Conservation (phyloP, 2,329 filamentous ascomycete genomes). For the Cladosporium sp. region DNA sequence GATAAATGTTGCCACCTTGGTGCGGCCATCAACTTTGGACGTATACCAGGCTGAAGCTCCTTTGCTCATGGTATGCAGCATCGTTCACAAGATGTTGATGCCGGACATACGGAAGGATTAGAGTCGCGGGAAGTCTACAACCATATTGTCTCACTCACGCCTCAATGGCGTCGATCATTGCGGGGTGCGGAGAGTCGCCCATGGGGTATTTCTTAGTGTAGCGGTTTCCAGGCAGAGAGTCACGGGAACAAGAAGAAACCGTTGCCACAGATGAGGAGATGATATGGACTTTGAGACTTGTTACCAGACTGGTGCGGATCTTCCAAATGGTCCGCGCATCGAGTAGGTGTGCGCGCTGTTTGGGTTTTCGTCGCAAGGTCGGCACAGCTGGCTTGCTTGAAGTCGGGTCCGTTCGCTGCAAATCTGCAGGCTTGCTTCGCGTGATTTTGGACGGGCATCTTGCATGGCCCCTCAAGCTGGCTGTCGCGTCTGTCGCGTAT, state of each 20-base stretch:
- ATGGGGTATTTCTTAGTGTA: slow-evolving; percentile 3
- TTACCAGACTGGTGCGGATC: background rate
- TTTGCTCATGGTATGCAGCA: background rate
- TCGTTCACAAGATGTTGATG: background rate
- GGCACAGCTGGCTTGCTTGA: background rate
- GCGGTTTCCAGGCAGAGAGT: background rate
- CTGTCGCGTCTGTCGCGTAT: background rate
- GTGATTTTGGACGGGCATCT: background rate
- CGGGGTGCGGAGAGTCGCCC: slow-evolving; percentile 14
- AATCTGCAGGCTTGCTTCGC: background rate
- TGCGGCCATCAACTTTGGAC: background rate
- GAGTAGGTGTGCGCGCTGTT: background rate
- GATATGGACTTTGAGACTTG: background rate
- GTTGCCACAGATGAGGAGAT: slow-evolving; percentile 2
- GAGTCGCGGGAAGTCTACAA: slow-evolving; percentile 6
- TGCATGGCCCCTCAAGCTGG: background rate
- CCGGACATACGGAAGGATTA: slow-evolving; percentile 17
- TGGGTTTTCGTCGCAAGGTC: background rate
- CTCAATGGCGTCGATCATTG: slow-evolving; percentile 16
- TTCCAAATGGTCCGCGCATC: background rate
- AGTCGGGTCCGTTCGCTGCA: background rate
- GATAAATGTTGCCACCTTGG: too few relatives aligned
- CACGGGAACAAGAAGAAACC: slow-evolving; percentile 8
- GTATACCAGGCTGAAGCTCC: background rate
- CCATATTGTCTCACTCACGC: slow-evolving; percentile 14